These are phyloP conservation scores for Biscutella auriculata DNA, from an alignment of 441 rosid genomes.

Conservation along the genomic window DNA sequence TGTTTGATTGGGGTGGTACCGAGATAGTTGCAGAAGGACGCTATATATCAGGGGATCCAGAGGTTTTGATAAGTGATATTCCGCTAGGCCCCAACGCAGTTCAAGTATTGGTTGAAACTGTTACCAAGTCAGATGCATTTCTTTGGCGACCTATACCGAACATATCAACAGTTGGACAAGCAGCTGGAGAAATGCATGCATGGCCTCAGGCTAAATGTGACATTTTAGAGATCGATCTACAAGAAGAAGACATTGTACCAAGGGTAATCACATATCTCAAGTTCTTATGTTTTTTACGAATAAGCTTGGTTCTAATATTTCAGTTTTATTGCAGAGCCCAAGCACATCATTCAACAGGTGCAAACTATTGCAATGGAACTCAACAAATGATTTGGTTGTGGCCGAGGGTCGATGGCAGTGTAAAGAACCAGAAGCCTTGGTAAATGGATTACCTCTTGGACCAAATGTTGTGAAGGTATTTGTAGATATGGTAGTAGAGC, in stretches of 20 bases:
- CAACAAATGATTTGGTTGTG: too few relatives aligned
- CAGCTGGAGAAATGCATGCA: neutral
- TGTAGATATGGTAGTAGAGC: too few relatives aligned
- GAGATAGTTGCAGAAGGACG: neutral
- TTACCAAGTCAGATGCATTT: neutral
- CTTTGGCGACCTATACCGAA: neutral
- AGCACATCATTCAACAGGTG: too few relatives aligned
- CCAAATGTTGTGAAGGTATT: too few relatives aligned
- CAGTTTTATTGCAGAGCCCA: too few relatives aligned
- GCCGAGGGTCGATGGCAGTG: too few relatives aligned
- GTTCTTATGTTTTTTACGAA: too few relatives aligned
- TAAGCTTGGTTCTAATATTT: too few relatives aligned
- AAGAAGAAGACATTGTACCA: neutral
- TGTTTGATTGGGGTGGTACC: neutral
- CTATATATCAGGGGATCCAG: neutral
- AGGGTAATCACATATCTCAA: neutral
- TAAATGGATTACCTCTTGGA: too few relatives aligned
- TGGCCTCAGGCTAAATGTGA: neutral
- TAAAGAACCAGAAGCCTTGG: too few relatives aligned
- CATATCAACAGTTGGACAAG: neutral
- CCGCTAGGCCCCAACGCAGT: neutral
- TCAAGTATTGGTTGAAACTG: neutral
- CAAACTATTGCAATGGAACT: too few relatives aligned
- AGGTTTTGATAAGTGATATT: neutral
- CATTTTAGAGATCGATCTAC: neutral